Evolutionary conservation across 2,329 filamentous ascomycete species (phyloP).

Genomic region (Penicillium italicum): DNA sequence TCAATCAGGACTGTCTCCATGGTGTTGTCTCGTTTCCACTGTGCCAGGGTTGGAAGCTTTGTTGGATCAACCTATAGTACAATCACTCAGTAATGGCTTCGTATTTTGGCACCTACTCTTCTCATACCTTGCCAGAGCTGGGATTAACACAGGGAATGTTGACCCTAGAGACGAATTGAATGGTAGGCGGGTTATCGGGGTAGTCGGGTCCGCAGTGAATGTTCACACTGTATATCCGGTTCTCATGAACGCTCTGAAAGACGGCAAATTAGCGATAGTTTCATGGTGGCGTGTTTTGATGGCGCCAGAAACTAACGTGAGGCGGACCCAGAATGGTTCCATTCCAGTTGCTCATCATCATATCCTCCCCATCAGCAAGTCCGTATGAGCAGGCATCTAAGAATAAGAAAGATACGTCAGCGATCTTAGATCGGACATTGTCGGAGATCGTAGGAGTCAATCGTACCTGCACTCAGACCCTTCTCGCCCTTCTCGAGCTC

Average conservation of each 20-base stretch:
- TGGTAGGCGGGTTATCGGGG: constrained; percentile 80
- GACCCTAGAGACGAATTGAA: constrained; percentile 90
- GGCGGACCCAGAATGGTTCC: constrained; percentile 95
- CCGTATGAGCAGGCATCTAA: constrained; percentile 95
- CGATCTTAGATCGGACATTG: constrained; percentile 6
- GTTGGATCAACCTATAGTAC: constrained; percentile 67
- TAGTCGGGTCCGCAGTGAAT: constrained; percentile 92
- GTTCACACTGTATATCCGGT: constrained; percentile 96
- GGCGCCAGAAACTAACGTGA: constrained; percentile 62
- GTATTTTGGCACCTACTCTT: neutral
- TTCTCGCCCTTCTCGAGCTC: constrained; percentile 99
- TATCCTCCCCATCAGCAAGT: constrained; percentile 86
- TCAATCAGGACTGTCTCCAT: constrained; percentile 94
- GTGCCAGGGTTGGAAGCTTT: constrained; percentile 77
- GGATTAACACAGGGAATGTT: constrained; percentile 93
- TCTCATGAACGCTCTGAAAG: constrained; percentile 84
- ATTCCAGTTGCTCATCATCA: constrained; percentile 98
- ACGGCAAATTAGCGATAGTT: constrained; percentile 14
- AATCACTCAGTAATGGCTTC: constrained; percentile 9
- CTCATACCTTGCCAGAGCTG: constrained; percentile 65
- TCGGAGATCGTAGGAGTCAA: constrained; percentile 5
- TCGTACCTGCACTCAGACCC: constrained; percentile 75
- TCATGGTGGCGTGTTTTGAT: neutral
- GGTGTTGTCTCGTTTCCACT: constrained; percentile 90
- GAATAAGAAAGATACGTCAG: constrained; percentile 24